Evolutionary conservation across 345 rosid genomes (phyloP), one percentile per base, ranked within the genome.

Genomic region (Rhizophora mangle): DNA sequence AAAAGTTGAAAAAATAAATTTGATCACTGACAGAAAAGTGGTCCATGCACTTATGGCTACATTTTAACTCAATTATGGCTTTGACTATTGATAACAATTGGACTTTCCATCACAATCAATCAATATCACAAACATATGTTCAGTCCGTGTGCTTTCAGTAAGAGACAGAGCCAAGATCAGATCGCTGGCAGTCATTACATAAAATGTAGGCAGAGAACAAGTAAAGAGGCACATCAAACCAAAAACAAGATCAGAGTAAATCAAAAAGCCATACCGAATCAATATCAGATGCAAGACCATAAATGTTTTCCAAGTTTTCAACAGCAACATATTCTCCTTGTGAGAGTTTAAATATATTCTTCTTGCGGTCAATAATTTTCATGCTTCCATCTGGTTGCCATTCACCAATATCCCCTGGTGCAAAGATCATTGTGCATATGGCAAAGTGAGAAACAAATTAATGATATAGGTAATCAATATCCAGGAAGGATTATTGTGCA

Each of bases 311-410:
- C 85, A 92, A 79, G 82, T 92, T 90, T 74, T 92, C 99, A 60
- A 90, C 98, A 1, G 99, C 99, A 60, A 95, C 97, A 57, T 95
- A 95, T 74, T 95, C 99, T 74, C 99, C 99, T 82, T 95, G 99
- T 2, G 99, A 92, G 39, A 95, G 97, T 74, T 95, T 95, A 67
- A 92, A 95, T 56, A 95, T 95, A 71, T 95, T 95, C 72, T 95
- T 95, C 90, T 89, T 90, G 18, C 99, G 80, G 69, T 95, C 99
- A 47, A 95, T 85, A 55, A 92, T 87, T 72, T 89, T 95, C 96
- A 95, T 74, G 84, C 96, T 92, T 76, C 97, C 99, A 67, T 95
- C 84, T 4, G 89, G 85, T 87, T 92, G 99, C 99, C 99, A 92
- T 72, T 95, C 98, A 11, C 99, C 99, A 24, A 95, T 71, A 82